Base-by-base conservation (phyloP, 441 rosid genomes). In the Daphne laureola region DNA sequence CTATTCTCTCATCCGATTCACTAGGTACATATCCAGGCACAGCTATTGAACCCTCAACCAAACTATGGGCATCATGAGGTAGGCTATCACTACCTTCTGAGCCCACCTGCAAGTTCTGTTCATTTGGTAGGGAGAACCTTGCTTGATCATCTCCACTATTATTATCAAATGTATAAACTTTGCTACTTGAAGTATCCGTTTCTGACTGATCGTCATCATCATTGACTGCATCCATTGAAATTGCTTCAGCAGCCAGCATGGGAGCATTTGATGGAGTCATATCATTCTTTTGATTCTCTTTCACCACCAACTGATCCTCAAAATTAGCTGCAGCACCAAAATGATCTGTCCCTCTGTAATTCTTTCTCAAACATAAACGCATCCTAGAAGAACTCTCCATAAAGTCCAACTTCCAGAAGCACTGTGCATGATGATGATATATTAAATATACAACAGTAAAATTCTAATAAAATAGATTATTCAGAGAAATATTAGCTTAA, bases 301-400 rank as follows among this genome's bases (percentile, higher is more conserved):
- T 80, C 21, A 62, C 60, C 51, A 71, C 79, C 62, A 58, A 65
- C 73, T 74, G 76, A 70, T 84, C 94, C 57, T 81, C 97, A 57
- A 73, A 82, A 74, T 86, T 73, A 65, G 98, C 98, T 77, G 98
- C 96, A 66, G 95, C 88, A 66, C 96, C 99, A 46, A 62, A 80
- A 82, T 94, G 99, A 82, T 90, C 84, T 57, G 81, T 80, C 60
- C 98, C 98, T 47, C 55, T 57, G 70, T 94, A 90, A 55, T 86
- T 74, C 79, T 90, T 84, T 78, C 89, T 85, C 77, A 94, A 70
- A 67, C 81, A 84, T 61, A 59, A 76, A 71, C 99, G 83, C 99
- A 94, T 94, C 81, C 99, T 82, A 27, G 96, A 86, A 66, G 95
- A 86, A 77, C 78, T 91, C 76, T 94, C 99, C 91, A 83, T 81